phyloP scores from a whole-genome alignment of 805 yeast species.

The Metschnikowia peoriensis region DNA sequence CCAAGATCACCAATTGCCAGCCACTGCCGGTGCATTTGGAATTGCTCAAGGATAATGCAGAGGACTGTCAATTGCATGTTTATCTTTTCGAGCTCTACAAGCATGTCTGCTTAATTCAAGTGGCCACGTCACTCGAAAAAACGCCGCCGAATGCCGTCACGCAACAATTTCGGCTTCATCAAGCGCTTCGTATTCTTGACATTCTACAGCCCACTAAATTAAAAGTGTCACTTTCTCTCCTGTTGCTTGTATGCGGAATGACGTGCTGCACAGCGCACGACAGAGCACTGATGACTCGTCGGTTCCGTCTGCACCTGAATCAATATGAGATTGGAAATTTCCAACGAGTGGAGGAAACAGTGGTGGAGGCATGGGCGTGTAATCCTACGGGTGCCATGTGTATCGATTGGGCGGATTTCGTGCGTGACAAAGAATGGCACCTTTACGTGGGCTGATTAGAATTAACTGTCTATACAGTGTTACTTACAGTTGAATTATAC shows the following conservation, averaged over 20 bases:
- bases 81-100: slow-evolving; percentile 17
- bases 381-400: slow-evolving; percentile 17
- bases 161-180: slow-evolving; percentile 14
- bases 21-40: slow-evolving; percentile 16
- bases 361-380: slow-evolving; percentile 17
- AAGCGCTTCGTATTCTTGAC: slow-evolving; percentile 14
- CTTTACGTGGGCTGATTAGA: slow-evolving; percentile 15
- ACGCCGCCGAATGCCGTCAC: slow-evolving; percentile 11
- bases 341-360: slow-evolving; percentile 19
- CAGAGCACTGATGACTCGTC: slow-evolving; percentile 19
- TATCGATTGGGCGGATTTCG: slow-evolving; percentile 20
- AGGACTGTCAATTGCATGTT: slow-evolving; percentile 13
- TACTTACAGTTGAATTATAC: not conserved
- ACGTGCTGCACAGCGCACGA: slow-evolving; percentile 27
- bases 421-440: slow-evolving; percentile 17
- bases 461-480: too few relatives aligned
- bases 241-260: slow-evolving; percentile 31
- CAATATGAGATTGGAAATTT: slow-evolving; percentile 19
- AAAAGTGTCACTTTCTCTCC: slow-evolving; percentile 18
- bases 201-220: slow-evolving; percentile 11
- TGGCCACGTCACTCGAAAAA: slow-evolving; percentile 11
- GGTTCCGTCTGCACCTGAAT: slow-evolving; percentile 24
- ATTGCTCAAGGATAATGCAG: slow-evolving; percentile 6
- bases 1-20: slow-evolving; percentile 6
- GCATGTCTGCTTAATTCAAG: slow-evolving; percentile 15